Evolutionary conservation across 129 eudicot genomes (phyloP).

Genomic region (Deinandra increscens): DNA sequence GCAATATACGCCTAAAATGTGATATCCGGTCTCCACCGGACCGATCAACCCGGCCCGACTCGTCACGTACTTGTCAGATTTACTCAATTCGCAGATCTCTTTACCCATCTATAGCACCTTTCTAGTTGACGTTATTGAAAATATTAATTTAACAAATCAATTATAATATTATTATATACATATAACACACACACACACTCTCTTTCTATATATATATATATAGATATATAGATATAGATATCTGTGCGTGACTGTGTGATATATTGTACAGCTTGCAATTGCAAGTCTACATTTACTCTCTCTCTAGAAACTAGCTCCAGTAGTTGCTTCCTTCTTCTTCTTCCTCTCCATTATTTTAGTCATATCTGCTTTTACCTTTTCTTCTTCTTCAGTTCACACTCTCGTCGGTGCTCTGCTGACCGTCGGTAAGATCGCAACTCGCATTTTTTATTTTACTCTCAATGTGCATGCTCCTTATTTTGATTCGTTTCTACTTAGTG

Average conservation of each 20-base stretch:
- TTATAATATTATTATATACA: background rate
- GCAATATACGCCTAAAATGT: conserved; percentile 16
- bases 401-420: conserved; percentile 20
- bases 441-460: conserved; percentile 9
- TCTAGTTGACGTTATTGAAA: too few relatives aligned
- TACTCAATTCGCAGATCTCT: conserved; percentile 28
- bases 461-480: conserved; percentile 20
- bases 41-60: conserved; percentile 28
- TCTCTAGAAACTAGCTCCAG: conserved; percentile 26
- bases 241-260: conserved; percentile 15
- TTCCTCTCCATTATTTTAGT: conserved; percentile 21
- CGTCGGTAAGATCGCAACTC: conserved; percentile 32
- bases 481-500: conserved; percentile 13
- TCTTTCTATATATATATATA: background rate
- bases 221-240: too few relatives aligned
- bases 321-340: conserved; percentile 29
- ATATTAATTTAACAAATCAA: too few relatives aligned
- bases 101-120: background rate
- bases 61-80: conserved; percentile 26
- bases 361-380: conserved; percentile 10
- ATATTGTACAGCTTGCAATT: conserved; percentile 33
- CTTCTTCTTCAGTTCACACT: conserved; percentile 13
- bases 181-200: background rate
- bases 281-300: conserved; percentile 27
- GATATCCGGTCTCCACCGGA: background rate